phyloP scores from a whole-genome alignment of 495 filamentous ascomycete genomes.

The Penicillium simplicissimum region DNA sequence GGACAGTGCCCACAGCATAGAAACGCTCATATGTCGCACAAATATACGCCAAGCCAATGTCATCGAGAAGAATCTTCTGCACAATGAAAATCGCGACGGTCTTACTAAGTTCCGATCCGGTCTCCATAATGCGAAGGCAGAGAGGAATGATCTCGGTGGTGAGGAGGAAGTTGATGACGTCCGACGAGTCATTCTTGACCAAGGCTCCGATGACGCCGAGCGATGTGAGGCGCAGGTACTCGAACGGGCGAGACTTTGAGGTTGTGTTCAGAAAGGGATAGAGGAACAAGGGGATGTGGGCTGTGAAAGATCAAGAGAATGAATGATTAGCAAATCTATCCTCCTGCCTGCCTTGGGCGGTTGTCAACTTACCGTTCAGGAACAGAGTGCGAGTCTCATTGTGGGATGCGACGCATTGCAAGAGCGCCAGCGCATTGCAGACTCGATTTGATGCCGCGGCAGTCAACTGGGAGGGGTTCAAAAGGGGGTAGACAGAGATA shows the following conservation, averaged over 20 bases:
- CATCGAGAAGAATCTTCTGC: slow-evolving; percentile 98
- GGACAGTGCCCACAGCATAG: slow-evolving; percentile 95
- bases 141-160: slow-evolving; percentile 99
- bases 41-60: slow-evolving; percentile 97
- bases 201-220: slow-evolving; percentile 97
- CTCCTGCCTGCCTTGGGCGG: neutral
- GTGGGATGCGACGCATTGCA: slow-evolving; percentile 97
- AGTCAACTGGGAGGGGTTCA: slow-evolving; percentile 95
- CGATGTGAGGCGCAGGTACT: slow-evolving; percentile 95
- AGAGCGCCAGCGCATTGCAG: slow-evolving; percentile 93
- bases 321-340: slow-evolving; percentile 8
- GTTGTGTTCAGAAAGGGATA: slow-evolving; percentile 99
- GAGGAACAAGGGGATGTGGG: slow-evolving; percentile 97
- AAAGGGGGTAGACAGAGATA: slow-evolving; percentile 94
- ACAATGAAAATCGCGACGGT: slow-evolving; percentile 99
- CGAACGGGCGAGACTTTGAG: slow-evolving; percentile 96
- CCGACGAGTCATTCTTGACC: slow-evolving; percentile 98
- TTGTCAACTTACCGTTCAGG: slow-evolving; percentile 68
- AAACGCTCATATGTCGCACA: slow-evolving; percentile 99
- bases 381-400: slow-evolving; percentile 94
- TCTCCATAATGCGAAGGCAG: slow-evolving; percentile 99
- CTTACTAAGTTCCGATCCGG: slow-evolving; percentile 96
- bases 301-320: slow-evolving; percentile 42
- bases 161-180: slow-evolving; percentile 98
- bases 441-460: slow-evolving; percentile 96